Conservation (phyloP, 129 eudicot species). For the Apium graveolens region DNA sequence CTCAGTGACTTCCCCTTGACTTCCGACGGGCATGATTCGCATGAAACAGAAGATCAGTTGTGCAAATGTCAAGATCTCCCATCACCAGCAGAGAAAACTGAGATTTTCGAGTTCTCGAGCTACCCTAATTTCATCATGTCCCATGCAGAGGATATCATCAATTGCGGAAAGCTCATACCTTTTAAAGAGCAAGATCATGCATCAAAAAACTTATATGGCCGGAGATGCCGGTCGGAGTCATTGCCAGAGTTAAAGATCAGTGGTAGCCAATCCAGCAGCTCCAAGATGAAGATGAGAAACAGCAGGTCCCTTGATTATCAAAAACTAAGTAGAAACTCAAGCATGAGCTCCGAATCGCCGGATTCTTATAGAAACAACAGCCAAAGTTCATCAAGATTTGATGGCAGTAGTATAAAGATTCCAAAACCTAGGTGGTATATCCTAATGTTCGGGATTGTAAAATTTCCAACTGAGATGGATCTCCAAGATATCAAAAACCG, state of each 20-base stretch:
- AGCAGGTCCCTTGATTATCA: conserved; percentile 41
- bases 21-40: conserved; percentile 1
- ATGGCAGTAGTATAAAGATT: conserved; percentile 10
- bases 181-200: background rate
- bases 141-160: conserved; percentile 12
- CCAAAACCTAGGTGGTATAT: conserved; percentile 42
- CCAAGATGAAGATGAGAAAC: conserved; percentile 23
- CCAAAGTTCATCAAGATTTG: conserved; percentile 17
- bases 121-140: conserved; percentile 34
- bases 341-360: conserved; percentile 22
- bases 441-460: conserved; percentile 42
- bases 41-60: background rate
- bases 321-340: conserved; percentile 32
- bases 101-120: conserved; percentile 48
- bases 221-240: conserved; percentile 35
- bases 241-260: conserved; percentile 19
- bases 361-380: conserved; percentile 14
- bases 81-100: conserved; percentile 17
- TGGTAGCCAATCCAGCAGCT: background rate
- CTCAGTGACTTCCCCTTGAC: conserved; percentile 48
- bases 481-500: conserved; percentile 53
- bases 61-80: conserved; percentile 8
- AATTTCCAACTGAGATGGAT: conserved; percentile 64
- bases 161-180: background rate
- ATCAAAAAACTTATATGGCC: background rate